Evolutionary conservation across 2,329 filamentous ascomycete genomes (phyloP).

Genomic region (Dactylella cylindrospora): DNA sequence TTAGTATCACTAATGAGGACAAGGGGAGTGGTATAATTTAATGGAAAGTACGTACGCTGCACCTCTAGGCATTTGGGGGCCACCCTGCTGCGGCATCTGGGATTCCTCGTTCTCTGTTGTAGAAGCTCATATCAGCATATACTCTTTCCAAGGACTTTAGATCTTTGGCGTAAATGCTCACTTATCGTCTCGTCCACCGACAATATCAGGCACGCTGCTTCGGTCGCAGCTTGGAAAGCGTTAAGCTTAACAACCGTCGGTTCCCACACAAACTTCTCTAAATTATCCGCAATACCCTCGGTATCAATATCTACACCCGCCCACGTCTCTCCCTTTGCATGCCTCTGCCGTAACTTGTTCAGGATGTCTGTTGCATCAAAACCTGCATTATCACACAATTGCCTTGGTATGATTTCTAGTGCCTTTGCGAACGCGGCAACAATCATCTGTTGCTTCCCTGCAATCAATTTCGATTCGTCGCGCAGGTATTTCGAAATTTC

Average conservation of each 20-base stretch:
- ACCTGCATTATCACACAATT: constrained; percentile 96
- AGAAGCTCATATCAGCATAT: constrained; percentile 28
- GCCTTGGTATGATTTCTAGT: constrained; percentile 91
- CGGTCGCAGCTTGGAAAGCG: constrained; percentile 91
- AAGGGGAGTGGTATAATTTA: constrained; percentile 1
- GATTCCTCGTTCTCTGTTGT: constrained; percentile 82
- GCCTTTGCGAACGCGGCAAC: constrained; percentile 98
- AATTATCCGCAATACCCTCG: constrained; percentile 91
- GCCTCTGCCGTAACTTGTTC: constrained; percentile 92
- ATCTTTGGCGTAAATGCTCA: constrained; percentile 51
- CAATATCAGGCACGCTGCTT: constrained; percentile 92
- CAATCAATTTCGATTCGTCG: constrained; percentile 88
- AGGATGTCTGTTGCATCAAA: constrained; percentile 98
- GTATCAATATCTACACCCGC: constrained; percentile 92
- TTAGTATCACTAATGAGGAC: constrained; percentile 65
- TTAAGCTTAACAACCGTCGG: constrained; percentile 95
- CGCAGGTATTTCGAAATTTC: constrained; percentile 88
- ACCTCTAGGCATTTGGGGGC: constrained; percentile 61
- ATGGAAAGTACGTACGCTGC: constrained; percentile 48
- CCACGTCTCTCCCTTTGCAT: constrained; percentile 89
- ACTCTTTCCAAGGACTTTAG: not conserved
- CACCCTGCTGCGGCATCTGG: constrained; percentile 71
- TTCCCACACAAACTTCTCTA: constrained; percentile 96
- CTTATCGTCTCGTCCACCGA: constrained; percentile 98
- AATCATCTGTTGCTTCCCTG: constrained; percentile 93